Base-by-base conservation (phyloP, 768 basidiomycete species). In the Zangia roseola region DNA sequence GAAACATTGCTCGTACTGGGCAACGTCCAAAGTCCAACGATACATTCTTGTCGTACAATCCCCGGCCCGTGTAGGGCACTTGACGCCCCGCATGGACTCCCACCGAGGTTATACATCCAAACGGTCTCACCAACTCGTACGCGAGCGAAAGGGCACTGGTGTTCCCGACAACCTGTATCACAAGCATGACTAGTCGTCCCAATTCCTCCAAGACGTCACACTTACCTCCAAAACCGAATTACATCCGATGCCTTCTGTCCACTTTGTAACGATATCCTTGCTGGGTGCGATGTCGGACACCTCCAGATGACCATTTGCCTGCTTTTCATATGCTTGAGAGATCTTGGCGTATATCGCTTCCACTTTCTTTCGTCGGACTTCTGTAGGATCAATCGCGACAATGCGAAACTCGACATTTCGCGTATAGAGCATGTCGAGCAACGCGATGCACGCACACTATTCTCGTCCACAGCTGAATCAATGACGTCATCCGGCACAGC, bases 21-120 rank as follows among this genome's bases (percentile, higher is more conserved):
- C 88, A 91, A 9, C 88, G 80, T 9, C 90, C 90, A 61, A 91
- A 91, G 58, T 88, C 84, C 21, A 89, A 71, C 1, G 84, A 86
- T 7, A 89, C 76, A 63, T 91, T 91, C 69, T 88, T 88, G 72
- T 83, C 72, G 66, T 91, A 91, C 47, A 84, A 60, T 36, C 83
- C 72, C 6, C 61, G 59, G 19, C 78, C 76, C 10, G 75, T 80
- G 55, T 83, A 80, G 2, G 84, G 84, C 33, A 87, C 55, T 19
- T 64, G 72, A 1, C 69, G 69, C 41, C 67, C 72, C 46, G 81
- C 77, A 49, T 89, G 86, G 10, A 86, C 85, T 8, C 88, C 87
- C 4, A 91, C 86, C 7, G 87, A 88, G 26, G 76, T 75, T 54
- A 90, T 83, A 25, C 80, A 80, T 9, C 90, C 90, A 59, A 88